A percentile compares a stretch with the other conserved stretches of the same genome.
Conservation (phyloP, 352 stramenopile genomes). For the Globisporangium recalcitrans region DNA sequence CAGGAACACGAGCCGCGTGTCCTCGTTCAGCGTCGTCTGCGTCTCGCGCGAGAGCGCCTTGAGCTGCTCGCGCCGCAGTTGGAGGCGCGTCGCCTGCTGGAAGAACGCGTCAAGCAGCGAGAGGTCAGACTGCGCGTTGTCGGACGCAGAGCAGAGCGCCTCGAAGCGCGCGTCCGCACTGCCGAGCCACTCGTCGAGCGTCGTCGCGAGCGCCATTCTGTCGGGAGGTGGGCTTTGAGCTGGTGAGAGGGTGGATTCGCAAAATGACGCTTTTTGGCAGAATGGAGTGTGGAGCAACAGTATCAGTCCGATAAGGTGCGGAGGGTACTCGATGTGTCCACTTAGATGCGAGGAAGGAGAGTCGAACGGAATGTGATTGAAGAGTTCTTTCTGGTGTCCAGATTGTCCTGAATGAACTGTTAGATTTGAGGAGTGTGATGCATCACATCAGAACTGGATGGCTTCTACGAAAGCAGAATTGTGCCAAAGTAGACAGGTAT, state of each 20-base stretch:
- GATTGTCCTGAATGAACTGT: too few relatives aligned
- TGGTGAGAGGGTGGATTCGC: background rate
- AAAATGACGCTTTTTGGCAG: background rate
- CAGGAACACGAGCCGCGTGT: constrained; percentile 14
- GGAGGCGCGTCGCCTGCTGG: constrained; percentile 5
- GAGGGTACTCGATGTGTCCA: background rate
- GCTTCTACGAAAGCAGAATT: too few relatives aligned
- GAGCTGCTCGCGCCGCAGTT: constrained; percentile 12
- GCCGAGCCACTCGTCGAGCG: constrained; percentile 7
- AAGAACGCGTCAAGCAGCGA: constrained; percentile 13
- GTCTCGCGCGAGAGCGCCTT: constrained; percentile 9
- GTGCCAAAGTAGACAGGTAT: too few relatives aligned
- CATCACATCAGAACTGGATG: too few relatives aligned
- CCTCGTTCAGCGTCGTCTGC: constrained; percentile 4
- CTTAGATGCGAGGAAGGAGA: background rate
- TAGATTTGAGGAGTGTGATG: too few relatives aligned
- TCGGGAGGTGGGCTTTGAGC: background rate
- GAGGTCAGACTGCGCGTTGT: background rate
- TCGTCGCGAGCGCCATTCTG: constrained; percentile 5
- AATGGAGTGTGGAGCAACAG: background rate
- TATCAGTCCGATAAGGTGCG: background rate
- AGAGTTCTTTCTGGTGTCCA: background rate
- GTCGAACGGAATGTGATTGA: background rate
- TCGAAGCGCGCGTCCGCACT: constrained; percentile 13
- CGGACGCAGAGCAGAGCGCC: background rate